phyloP scores from a whole-genome alignment of 768 basidiomycete species.

The Agrocybe pediades region DNA sequence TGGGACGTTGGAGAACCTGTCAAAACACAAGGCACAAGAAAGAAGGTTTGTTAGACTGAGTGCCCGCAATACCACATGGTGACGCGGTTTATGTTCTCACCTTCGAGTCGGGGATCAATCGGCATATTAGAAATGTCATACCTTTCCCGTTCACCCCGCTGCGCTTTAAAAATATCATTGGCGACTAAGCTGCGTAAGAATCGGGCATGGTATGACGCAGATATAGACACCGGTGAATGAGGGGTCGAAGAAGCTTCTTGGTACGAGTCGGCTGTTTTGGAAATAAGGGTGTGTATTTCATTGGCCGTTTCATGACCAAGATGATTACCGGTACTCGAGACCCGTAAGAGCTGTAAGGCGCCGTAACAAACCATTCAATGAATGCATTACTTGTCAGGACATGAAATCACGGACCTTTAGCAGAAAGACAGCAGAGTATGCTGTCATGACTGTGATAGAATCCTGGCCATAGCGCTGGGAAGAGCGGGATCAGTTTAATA shows the following conservation, averaged over 20 bases:
- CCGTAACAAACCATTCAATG: not conserved
- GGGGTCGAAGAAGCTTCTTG: constrained; percentile 67
- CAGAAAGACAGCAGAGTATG: constrained; percentile 81
- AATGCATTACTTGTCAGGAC: not conserved
- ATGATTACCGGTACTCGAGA: constrained; percentile 55
- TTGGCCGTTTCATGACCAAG: constrained; percentile 61
- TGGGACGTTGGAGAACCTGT: constrained; percentile 25
- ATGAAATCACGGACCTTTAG: constrained; percentile 47
- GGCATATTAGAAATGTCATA: constrained; percentile 38
- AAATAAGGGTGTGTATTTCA: constrained; percentile 67
- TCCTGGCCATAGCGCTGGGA: constrained; percentile 82
- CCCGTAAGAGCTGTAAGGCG: constrained; percentile 62
- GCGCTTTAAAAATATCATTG: constrained; percentile 59
- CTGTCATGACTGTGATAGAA: constrained; percentile 83
- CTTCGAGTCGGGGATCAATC: constrained; percentile 59
- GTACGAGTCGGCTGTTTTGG: constrained; percentile 76
- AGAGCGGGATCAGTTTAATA: constrained; percentile 8
- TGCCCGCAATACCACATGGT: constrained; percentile 3
- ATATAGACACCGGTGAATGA: constrained; percentile 51
- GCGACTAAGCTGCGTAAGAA: constrained; percentile 73
- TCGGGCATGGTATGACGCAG: constrained; percentile 77
- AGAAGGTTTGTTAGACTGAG: constrained; percentile 2
- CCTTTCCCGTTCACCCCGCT: constrained; percentile 41
- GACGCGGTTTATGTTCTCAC: constrained; percentile 46
- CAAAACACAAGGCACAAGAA: constrained; percentile 7